These are phyloP conservation scores for Margaritispora aquatica DNA, from an alignment of 495 filamentous ascomycete genomes.

Conservation along the genomic window DNA sequence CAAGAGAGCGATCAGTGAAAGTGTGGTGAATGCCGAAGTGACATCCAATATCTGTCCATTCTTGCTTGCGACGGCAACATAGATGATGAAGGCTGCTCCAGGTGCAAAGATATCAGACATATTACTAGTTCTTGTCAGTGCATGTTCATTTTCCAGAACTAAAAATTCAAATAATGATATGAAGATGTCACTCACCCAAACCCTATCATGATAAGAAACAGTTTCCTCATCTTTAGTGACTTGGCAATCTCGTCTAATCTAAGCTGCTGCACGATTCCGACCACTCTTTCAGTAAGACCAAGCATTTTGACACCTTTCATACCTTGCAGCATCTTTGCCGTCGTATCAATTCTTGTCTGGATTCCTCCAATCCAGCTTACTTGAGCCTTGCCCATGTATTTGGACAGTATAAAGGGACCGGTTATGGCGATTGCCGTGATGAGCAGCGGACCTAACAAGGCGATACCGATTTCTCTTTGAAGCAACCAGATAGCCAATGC, in stretches of 20 bases:
- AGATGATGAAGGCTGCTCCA: conserved; percentile 33
- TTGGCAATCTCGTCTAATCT: conserved; percentile 22
- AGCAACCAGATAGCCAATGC: conserved; percentile 17
- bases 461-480: conserved; percentile 12
- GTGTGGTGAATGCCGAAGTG: conserved; percentile 29
- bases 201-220: conserved; percentile 27
- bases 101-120: conserved; percentile 32
- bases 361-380: conserved; percentile 38
- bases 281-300: conserved; percentile 22
- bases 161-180: not conserved
- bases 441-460: conserved; percentile 2
- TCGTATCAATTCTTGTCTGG: conserved; percentile 35
- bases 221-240: conserved; percentile 25
- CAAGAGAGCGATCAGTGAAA: conserved; percentile 32
- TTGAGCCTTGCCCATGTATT: conserved; percentile 26
- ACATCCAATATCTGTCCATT: conserved; percentile 16
- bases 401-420: conserved; percentile 9
- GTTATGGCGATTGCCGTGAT: not conserved
- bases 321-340: conserved; percentile 24
- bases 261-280: conserved; percentile 16
- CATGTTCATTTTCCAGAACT: not conserved
- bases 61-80: conserved; percentile 25
- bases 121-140: conserved; percentile 1
- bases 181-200: conserved; percentile 6
- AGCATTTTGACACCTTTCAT: conserved; percentile 36